Evolutionary conservation across 2,329 filamentous ascomycete genomes (phyloP), one percentile per base, ranked within the genome.

Genomic region (Coniella lustricola): DNA sequence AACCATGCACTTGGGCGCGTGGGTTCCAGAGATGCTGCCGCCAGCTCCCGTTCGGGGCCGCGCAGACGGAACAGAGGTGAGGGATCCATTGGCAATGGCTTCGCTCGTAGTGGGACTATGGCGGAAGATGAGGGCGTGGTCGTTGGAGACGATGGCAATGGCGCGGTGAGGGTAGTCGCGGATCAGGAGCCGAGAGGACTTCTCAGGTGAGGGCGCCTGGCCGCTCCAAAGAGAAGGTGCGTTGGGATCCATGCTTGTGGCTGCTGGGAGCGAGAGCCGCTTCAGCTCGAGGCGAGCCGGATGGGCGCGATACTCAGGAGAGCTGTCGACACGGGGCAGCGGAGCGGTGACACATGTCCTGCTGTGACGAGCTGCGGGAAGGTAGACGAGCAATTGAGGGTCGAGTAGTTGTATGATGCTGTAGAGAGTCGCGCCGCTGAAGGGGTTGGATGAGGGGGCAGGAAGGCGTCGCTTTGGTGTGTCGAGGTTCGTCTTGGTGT

Each of bases 121-220:
- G 54, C 87, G 84, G 63, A 97, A 87, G 56, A 95, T 84, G 58
- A 97, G 76, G 61, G 84, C 85, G 66, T 95, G 85, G 17, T 83
- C 79, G 35, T 82, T 71, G 25, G 90, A 90, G 33, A 85, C 84
- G 56, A 97, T 83, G 55, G 89, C 89, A 64, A 97, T 89, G 56
- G 89, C 86, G 56, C 91, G 87, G 64, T 89, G 82, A 57, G 89
- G 89, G 62, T 88, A 81, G 63, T 96, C 90, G 70, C 86, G 86
- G 65, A 95, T 82, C 60, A 93, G 79, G 53, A 95, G 81, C 60
- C 85, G 84, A 68, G 89, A 85, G 49, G 84, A 79, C 71, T 74
- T 78, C 51, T 81, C 76, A 54, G 70, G 67, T 38, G 73, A 69
- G 13, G 72, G 71, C 55, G 71, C 62, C 58, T 75, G 69, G 51